These are phyloP conservation scores for Esteya vermicola DNA, from an alignment of 2,329 filamentous ascomycete genomes.

Conservation along the genomic window DNA sequence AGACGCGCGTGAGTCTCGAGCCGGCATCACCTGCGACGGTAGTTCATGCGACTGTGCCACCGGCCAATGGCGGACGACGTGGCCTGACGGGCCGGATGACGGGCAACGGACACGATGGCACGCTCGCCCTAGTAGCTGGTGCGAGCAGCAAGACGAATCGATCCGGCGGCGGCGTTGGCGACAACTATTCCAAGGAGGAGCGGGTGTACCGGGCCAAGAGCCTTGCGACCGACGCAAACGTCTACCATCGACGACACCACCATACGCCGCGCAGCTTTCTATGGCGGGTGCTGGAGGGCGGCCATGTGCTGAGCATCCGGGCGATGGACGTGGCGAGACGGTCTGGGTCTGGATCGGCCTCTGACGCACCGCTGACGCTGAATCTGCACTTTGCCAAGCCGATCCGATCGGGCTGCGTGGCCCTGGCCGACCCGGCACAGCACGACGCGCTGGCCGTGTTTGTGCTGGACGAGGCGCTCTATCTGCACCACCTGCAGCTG, in stretches of 20 bases:
- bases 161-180: slow-evolving; percentile 24
- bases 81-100: not conserved
- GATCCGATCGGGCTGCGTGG: slow-evolving; percentile 65
- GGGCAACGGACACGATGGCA: too few relatives aligned
- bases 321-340: slow-evolving; percentile 57
- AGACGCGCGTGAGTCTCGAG: slow-evolving; percentile 74
- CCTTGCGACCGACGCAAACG: slow-evolving; percentile 63
- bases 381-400: slow-evolving; percentile 62
- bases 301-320: slow-evolving; percentile 68
- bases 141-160: too few relatives aligned
- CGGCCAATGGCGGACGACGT: slow-evolving; percentile 23
- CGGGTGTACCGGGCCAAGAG: slow-evolving; percentile 53
- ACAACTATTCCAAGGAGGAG: slow-evolving; percentile 51
- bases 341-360: too few relatives aligned
- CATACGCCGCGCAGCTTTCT: slow-evolving; percentile 72
- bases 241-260: slow-evolving; percentile 71
- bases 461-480: slow-evolving; percentile 63
- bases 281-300: slow-evolving; percentile 77
- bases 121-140: too few relatives aligned
- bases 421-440: slow-evolving; percentile 65
- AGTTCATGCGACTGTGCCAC: slow-evolving; percentile 55
- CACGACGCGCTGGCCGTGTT: slow-evolving; percentile 68
- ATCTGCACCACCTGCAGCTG: slow-evolving; percentile 73
- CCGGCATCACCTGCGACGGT: slow-evolving; percentile 53
- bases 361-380: slow-evolving; percentile 61